Conservation (phyloP, 148 eudicot species). For the Rhododendron simsii region DNA sequence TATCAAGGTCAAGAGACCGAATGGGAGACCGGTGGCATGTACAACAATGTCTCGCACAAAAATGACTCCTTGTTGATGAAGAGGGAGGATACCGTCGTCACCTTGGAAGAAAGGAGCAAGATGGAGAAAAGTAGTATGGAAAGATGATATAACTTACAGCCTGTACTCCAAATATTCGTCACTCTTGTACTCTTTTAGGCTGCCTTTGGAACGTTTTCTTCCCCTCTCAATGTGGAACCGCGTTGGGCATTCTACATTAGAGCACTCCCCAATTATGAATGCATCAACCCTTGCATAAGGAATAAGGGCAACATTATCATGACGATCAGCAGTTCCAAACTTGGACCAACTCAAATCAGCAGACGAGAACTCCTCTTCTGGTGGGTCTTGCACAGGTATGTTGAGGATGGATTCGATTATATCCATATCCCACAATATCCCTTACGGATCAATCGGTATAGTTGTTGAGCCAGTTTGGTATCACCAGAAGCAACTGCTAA, state of each 20-base stretch:
- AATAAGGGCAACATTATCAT: slow-evolving; percentile 83
- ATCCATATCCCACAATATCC: slow-evolving; percentile 43
- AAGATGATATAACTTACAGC: slow-evolving; percentile 47
- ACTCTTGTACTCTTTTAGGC: slow-evolving; percentile 65
- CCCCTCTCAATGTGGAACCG: slow-evolving; percentile 94
- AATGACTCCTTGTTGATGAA: neutral
- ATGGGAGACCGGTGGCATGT: neutral
- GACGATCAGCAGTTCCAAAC: slow-evolving; percentile 62
- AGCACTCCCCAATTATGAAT: slow-evolving; percentile 85
- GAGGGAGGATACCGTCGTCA: neutral
- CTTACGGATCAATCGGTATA: neutral
- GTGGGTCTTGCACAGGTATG: slow-evolving; percentile 73
- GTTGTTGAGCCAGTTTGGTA: slow-evolving; percentile 14
- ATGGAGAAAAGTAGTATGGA: neutral
- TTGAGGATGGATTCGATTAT: slow-evolving; percentile 53
- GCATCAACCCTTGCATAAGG: slow-evolving; percentile 83
- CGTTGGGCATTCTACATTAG: slow-evolving; percentile 78
- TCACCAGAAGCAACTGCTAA: slow-evolving; percentile 12
- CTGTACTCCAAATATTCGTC: slow-evolving; percentile 90
- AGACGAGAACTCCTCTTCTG: slow-evolving; percentile 67
- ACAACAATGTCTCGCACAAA: neutral
- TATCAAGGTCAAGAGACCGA: neutral
- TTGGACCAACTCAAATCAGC: slow-evolving; percentile 76
- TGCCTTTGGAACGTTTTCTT: slow-evolving; percentile 65
- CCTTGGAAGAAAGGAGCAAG: neutral